Conservation (phyloP, 2,329 filamentous ascomycete species). For the Rugonectria rugulosa region DNA sequence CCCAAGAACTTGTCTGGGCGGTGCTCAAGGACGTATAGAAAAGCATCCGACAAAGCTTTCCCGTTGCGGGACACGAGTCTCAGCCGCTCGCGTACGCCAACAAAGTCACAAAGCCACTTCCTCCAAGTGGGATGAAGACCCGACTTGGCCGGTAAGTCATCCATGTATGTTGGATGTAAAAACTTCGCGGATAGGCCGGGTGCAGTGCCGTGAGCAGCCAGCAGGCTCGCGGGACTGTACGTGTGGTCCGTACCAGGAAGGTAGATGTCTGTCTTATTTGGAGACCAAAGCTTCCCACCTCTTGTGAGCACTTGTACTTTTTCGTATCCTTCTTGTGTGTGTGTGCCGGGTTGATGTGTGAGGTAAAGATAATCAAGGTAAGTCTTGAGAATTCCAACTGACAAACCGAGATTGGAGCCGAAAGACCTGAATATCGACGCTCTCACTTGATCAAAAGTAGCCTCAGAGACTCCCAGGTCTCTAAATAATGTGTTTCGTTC, state of each 20-base stretch:
- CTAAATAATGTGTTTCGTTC: constrained; percentile 1
- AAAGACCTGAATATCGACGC: not conserved
- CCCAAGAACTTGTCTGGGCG: constrained; percentile 13
- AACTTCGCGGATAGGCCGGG: constrained; percentile 1
- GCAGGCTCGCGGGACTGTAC: constrained; percentile 14
- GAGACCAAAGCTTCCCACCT: not conserved
- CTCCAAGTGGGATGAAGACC: not conserved
- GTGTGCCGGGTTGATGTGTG: not conserved
- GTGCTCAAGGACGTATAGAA: constrained; percentile 17
- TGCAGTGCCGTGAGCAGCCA: not conserved
- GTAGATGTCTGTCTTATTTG: constrained; percentile 10
- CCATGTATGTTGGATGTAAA: not conserved
- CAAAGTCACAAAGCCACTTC: constrained; percentile 13
- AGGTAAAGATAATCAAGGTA: constrained; percentile 23
- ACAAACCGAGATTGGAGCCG: not conserved
- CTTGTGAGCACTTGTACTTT: not conserved
- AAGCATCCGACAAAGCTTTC: constrained; percentile 7
- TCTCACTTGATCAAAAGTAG: constrained; percentile 7
- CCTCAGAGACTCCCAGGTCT: constrained; percentile 13
- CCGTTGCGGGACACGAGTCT: constrained; percentile 8
- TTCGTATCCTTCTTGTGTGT: not conserved
- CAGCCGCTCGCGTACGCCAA: constrained; percentile 10
- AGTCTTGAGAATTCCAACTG: not conserved
- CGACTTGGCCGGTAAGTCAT: not conserved
- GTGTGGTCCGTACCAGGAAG: constrained; percentile 3